Base-by-base conservation (phyloP, 495 filamentous ascomycete genomes). In the Penicillium macrosclerotiorum region DNA sequence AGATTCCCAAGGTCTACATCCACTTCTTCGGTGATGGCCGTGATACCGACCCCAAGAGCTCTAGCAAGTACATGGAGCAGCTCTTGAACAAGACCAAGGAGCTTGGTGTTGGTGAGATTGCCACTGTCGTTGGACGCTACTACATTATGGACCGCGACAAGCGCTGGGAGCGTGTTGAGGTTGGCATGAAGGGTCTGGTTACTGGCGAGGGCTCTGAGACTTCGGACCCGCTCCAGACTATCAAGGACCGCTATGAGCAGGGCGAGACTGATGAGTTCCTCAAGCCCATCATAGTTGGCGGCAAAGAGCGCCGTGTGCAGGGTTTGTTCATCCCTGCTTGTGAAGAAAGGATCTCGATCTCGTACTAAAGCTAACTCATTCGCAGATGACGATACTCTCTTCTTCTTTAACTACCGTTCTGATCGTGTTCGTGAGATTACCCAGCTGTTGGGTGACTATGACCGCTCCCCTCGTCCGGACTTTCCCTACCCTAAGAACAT, bases 361-460 rank as follows among this genome's bases (percentile, higher is more conserved):
- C 18, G 7, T 30, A 11, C 31, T 20, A 8, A 51, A 34, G 13
- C 45, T 69, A 51, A 48, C 36, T 37, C 6, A 8, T 13, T 30
- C 8, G 29, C 39, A 90, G 89, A 96, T 62, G 79, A 83, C 50
- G 93, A 98, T 61, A 92, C 89, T 36, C 81, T 95, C 58, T 96
- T 98, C 79, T 96, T 96, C 83, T 98, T 98, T 87, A 98, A 98
- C 81, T 98, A 98, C 80, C 92, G 93, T 55, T 96, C 93, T 27
- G 93, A 98, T 63, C 91, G 93, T 65, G 91, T 95, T 39, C 89
- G 94, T 55, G 92, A 98, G 64, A 85, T 97, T 62, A 96, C 92
- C 42, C 93, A 97, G 73, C 76, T 97, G 33, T 74, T 98, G 20
- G 94, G 93, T 59, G 86, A 84, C 63, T 81, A 90, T 57, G 94